Evolutionary conservation across 805 yeast species (phyloP), one percentile per base, ranked within the genome.

Genomic region (Nakazawaea ishiwadae): DNA sequence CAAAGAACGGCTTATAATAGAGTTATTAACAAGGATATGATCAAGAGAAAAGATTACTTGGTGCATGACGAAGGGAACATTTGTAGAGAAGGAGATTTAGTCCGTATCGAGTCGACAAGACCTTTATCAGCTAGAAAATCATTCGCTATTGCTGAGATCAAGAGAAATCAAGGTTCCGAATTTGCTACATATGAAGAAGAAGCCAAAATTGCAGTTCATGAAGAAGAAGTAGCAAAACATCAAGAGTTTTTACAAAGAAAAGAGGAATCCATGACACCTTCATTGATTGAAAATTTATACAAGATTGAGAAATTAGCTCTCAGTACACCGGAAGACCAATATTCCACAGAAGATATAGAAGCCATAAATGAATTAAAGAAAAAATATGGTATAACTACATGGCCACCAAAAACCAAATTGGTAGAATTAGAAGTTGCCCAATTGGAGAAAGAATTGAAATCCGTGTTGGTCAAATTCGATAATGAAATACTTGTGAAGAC

Each of bases 1-100:
- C 83, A 84, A 58, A 80, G 80, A 35, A 81, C 80, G 55, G 75
- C 77, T 32, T 87, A 81, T 68, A 84, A 88, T 62, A 75, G 75
- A 44, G 66, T 71, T 46, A 75, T 86, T 48, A 84, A 84, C 59
- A 85, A 84, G 64, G 87, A 86, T 50, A 71, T 86, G 51, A 66
- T 84, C 54, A 79, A 75, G 54, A 77, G 89, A 67, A 85, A 84
- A 54, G 95, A 87, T 55, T 89, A 77, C 60, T 66, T 91, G 45
- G 97, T 89, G 14, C 99, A 91, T 61, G 99, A 91, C 60, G 96
- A 91, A 66, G 88, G 86, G 21, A 81, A 86, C 55, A 73, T 88
- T 39, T 86, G 96, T 52, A 82, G 89, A 58, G 96, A 89, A 60
- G 99, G 99, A 34, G 99, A 91, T 66, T 69, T 91, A 48, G 98